phyloP scores from a whole-genome alignment of 2,329 filamentous ascomycete genomes.

The Dactylellina haptotyla region DNA sequence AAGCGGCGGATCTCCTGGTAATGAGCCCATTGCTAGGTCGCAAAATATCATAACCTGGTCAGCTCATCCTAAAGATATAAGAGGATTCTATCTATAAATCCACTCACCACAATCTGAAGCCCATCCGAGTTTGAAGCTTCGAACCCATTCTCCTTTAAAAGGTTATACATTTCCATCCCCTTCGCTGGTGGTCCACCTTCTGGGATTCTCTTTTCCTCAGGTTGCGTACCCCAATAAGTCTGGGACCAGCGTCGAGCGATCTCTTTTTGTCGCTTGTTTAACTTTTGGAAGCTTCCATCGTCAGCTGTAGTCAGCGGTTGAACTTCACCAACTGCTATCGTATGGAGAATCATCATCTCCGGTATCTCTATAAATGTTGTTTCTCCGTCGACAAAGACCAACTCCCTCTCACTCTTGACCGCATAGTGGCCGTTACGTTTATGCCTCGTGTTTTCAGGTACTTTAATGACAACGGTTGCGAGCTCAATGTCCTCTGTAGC shows the following conservation, averaged over 20 bases:
- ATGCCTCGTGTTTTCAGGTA: no score
- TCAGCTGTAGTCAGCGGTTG: background rate
- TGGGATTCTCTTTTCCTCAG: no score
- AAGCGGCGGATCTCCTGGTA: slow-evolving; percentile 1
- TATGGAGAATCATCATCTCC: background rate
- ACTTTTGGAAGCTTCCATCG: no score
- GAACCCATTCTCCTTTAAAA: no score
- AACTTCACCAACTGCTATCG: background rate
- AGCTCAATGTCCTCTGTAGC: background rate
- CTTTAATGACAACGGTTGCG: background rate
- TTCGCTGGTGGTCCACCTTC: no score
- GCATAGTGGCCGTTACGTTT: background rate
- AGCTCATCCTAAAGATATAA: background rate
- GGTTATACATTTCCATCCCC: no score
- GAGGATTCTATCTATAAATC: no score
- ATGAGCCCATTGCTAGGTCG: background rate
- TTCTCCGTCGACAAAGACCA: background rate
- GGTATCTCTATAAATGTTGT: background rate
- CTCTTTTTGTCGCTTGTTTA: no score
- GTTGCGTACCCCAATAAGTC: no score
- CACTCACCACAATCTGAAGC: no score
- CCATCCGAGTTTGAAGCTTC: no score
- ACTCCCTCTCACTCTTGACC: background rate
- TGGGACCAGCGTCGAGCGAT: no score
- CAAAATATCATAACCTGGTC: background rate